Base-by-base conservation (phyloP, 331 rosid species). In the Pyracantha coccinea region DNA sequence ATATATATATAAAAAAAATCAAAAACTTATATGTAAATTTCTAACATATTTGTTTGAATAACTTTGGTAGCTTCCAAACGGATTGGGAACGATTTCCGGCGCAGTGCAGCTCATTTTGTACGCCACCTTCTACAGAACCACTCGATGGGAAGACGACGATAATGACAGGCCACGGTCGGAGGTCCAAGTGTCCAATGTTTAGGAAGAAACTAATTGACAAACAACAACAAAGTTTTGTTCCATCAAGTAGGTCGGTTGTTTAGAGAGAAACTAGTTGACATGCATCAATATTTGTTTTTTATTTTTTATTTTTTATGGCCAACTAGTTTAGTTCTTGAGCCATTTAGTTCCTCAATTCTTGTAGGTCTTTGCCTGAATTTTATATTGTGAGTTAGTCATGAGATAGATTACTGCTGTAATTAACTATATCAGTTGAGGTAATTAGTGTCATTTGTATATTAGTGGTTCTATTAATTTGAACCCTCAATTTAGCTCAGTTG, bases 41-140 rank as follows among this genome's bases (percentile, higher is more conserved):
- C 50, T 17, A 50, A 8, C 52, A 10, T 6, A 17, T 78, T 66
- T 19, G 4, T 50, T 76, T 78, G 28, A 57, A 4, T 63, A 33
- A 35, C 69, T 52, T 55, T 78, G 65, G 38, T 60, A 91, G 98
- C 1, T 93, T 84, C 98, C 97, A 0, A 93, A 93, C 75, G 71
- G 86, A 1, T 72, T 91, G 79, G 96, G 97, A 76, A 38, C 96
- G 15, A 2, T 86, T 52, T 83, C 86, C 5, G 93, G 90, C 38
- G 68, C 90, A 73, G 5, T 38, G 21, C 96, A 92, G 67, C 87
- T 92, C 41, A 23, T 85, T 21, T 74, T 92, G 3, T 92, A 85
- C 50, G 85, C 73, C n/a, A 3, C 33, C 7, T 91, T 74, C 83
- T 91, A 91, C 75, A 44, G 65, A 73, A 35, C 87, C 20, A 91